A percentile compares a stretch with the other conserved stretches of the same genome.
Conservation (phyloP, 345 rosid species). For the Mercurialis annua region DNA sequence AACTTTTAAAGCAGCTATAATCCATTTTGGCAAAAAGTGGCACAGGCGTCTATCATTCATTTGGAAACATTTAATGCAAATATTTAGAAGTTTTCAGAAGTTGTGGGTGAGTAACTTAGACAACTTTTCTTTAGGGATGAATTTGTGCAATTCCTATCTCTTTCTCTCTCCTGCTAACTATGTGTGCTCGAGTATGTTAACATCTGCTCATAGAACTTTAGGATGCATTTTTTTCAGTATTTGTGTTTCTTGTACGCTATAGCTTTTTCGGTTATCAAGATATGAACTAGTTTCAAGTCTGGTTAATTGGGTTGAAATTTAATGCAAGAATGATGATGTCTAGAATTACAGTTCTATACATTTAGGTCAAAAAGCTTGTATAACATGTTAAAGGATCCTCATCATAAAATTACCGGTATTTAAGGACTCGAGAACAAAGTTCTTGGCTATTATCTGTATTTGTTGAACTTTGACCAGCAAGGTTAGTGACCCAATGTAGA, state of each 20-base stretch:
- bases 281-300: neutral
- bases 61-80: slow-evolving; percentile 50
- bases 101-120: slow-evolving; percentile 61
- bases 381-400: too few relatives aligned
- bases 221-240: neutral
- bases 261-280: neutral
- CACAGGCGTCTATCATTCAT: slow-evolving; percentile 66
- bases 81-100: slow-evolving; percentile 49
- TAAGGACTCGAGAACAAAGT: too few relatives aligned
- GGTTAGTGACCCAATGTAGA: too few relatives aligned
- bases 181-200: neutral
- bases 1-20: slow-evolving; percentile 63
- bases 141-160: neutral
- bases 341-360: neutral
- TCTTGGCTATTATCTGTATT: too few relatives aligned
- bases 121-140: neutral
- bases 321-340: neutral
- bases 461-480: too few relatives aligned
- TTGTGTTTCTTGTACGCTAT: neutral
- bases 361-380: too few relatives aligned
- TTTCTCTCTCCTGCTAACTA: neutral
- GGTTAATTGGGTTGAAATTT: neutral
- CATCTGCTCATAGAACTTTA: neutral
- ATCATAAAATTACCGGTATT: too few relatives aligned
- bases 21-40: slow-evolving; percentile 64